Base-by-base conservation (phyloP, 225 moss, liverwort and hornwort genomes). In the Pleurozium schreberi region DNA sequence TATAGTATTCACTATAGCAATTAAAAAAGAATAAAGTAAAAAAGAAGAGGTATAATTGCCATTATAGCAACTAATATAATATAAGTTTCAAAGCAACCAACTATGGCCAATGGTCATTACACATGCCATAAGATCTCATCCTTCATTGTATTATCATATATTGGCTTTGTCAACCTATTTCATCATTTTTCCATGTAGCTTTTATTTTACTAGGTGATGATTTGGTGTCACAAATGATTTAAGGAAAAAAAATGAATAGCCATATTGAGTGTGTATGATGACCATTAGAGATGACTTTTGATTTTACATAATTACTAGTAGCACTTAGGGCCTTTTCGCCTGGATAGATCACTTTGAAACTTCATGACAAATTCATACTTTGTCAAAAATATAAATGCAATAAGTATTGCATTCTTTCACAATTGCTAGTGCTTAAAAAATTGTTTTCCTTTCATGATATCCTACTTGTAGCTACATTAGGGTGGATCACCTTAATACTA, bases 41-140 rank as follows among this genome's bases (percentile, higher is more conserved):
- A 8, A 28, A 10, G 6, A 1, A 8, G 38, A 26, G 14, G 16
- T 18, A 18, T 74, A 5, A 71, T 45, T 71, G 28, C 17, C 1
- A 74, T 31, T 7, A 2, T 31, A 47, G 11, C 31, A 74, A 17
- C 4, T 31, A 30, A 31, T 11, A 74, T 74, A 6, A 47, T 18
- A 49, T 7, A 47, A 31, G 3, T 31, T 74, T 19, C 15, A 43
- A 31, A 74, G 45, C 45, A 74, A 74, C 6, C 4, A 18, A 74
- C 49, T 31, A 0, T 11, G 0, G 0, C 31, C 7, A 19, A 20
- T 50, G 3, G 3, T 50, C 13, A 74, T 47, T 1, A 31, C 6
- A 31, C 4, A 18, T 49, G 19, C 31, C 11, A 75, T 21, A 20
- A 21, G 21, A 13, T 34, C 13, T 75, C 50, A 75, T 75, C 20